Conservation (phyloP, 352 stramenopile species). For the Globisporangium polare region DNA sequence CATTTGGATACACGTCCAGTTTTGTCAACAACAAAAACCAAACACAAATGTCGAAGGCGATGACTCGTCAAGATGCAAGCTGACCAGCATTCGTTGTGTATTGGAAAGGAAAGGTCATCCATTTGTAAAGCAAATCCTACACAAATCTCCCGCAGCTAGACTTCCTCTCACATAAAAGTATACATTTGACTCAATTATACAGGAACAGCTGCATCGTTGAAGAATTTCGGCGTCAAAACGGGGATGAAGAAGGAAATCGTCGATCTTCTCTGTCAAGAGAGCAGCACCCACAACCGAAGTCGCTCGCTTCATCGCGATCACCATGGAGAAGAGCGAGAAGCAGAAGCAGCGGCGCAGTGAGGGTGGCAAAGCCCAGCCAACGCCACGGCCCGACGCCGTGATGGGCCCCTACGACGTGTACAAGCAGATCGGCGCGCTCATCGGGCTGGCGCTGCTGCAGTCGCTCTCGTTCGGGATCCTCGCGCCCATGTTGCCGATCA, state of each 20-base stretch:
- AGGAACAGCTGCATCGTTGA: background rate
- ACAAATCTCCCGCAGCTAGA: background rate
- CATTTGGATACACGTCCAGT: background rate
- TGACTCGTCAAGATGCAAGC: background rate
- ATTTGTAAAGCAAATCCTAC: background rate
- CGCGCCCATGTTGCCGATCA: conserved; percentile 59
- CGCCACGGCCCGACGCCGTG: background rate
- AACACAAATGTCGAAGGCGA: background rate
- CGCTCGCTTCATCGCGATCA: background rate
- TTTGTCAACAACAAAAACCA: conserved; percentile 4
- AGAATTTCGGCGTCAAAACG: background rate
- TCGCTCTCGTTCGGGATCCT: conserved; percentile 62
- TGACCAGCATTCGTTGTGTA: background rate
- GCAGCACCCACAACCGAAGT: background rate
- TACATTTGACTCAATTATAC: background rate
- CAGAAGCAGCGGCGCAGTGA: background rate
- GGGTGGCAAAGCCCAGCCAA: background rate
- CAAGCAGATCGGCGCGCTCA: conserved; percentile 31
- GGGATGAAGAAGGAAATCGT: background rate
- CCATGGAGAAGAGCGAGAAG: conserved; percentile 4
- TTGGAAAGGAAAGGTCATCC: background rate
- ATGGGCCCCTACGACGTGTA: conserved; percentile 15
- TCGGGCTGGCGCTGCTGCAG: conserved; percentile 45
- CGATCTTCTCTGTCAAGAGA: background rate
- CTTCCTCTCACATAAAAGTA: background rate